Evolutionary conservation across 2,329 filamentous ascomycete species (phyloP).

Genomic region (Cercospora sp.): DNA sequence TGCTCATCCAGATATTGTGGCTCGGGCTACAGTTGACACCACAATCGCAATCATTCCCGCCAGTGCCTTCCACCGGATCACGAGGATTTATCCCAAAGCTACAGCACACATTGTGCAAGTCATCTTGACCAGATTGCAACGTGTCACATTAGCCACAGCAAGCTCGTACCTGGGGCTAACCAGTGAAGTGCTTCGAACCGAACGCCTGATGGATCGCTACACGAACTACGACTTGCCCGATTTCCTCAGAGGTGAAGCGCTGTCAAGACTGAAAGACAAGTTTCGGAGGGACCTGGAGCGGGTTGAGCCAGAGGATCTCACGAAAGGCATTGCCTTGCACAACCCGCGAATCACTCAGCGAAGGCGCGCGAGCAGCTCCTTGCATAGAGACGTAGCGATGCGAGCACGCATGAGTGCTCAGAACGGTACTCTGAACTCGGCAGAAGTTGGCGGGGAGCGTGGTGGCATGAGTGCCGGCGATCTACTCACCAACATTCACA

Average conservation of each 20-base stretch:
- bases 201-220: constrained; percentile 90
- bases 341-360: constrained; percentile 69
- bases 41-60: constrained; percentile 98
- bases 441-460: constrained; percentile 31
- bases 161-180: constrained; percentile 93
- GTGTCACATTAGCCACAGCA: constrained; percentile 90
- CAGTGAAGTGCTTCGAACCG: constrained; percentile 86
- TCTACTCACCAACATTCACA: constrained; percentile 73
- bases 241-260: constrained; percentile 76
- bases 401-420: constrained; percentile 55
- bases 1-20: constrained; percentile 93
- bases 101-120: constrained; percentile 98
- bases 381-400: constrained; percentile 77
- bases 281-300: constrained; percentile 77
- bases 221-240: constrained; percentile 91
- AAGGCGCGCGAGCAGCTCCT: constrained; percentile 65
- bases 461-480: constrained; percentile 61
- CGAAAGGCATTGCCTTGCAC: constrained; percentile 92
- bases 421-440: constrained; percentile 25
- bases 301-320: constrained; percentile 74
- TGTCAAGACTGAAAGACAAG: constrained; percentile 87
- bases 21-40: constrained; percentile 91
- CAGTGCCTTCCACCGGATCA: constrained; percentile 88
- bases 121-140: constrained; percentile 88
- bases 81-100: constrained; percentile 90